Conservation (phyloP, 257 asterid genomes). For the Apocynum venetum region DNA sequence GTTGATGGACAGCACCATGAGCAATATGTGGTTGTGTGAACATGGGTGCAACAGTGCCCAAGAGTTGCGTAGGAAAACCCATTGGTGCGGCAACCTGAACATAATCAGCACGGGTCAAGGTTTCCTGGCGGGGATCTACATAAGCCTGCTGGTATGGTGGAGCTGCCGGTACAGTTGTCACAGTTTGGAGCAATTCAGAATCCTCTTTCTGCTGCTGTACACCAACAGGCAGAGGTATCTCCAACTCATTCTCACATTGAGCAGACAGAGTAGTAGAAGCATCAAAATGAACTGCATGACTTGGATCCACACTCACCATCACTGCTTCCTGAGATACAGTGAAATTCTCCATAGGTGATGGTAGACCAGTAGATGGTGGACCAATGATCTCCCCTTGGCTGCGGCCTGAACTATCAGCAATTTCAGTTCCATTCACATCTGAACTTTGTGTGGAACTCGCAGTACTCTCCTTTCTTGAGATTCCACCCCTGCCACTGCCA, state of each 20-base stretch:
- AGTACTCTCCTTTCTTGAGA: conserved; percentile 63
- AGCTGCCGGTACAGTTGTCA: conserved; percentile 40
- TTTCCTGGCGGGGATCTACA: conserved; percentile 58
- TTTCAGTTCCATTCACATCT: conserved; percentile 59
- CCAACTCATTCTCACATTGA: conserved; percentile 45
- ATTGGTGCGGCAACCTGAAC: conserved; percentile 57
- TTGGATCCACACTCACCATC: conserved; percentile 38
- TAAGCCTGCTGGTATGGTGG: conserved; percentile 53
- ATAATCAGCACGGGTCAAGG: conserved; percentile 40
- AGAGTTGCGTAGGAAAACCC: conserved; percentile 61
- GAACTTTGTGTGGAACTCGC: conserved; percentile 75
- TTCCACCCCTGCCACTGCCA: conserved; percentile 33
- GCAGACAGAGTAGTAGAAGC: conserved; percentile 40
- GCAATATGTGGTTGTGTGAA: conserved; percentile 47
- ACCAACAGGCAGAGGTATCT: conserved; percentile 41
- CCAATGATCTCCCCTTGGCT: conserved; percentile 46
- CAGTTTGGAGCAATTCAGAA: conserved; percentile 34
- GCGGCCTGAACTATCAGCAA: conserved; percentile 43
- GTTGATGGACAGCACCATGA: conserved; percentile 52
- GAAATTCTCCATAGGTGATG: conserved; percentile 44
- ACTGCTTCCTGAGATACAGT: conserved; percentile 37
- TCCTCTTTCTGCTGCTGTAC: conserved; percentile 36
- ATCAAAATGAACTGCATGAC: conserved; percentile 28
- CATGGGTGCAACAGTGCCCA: conserved; percentile 54
- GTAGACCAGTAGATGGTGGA: conserved; percentile 40